Base-by-base conservation (phyloP, 169 alveolate genomes). In the Condylostoma magnum region DNA sequence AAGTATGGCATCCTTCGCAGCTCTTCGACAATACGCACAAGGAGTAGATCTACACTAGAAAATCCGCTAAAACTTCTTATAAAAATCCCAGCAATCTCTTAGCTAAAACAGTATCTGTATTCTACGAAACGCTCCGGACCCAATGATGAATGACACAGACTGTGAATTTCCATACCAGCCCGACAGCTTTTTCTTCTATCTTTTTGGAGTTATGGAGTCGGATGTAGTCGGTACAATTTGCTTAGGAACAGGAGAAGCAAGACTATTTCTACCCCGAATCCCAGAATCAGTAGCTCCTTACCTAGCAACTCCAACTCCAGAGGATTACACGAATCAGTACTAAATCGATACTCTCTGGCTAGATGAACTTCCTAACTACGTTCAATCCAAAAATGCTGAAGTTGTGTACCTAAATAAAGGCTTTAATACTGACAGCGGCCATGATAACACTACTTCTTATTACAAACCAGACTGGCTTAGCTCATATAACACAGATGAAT, bases 161-260 rank as follows among this genome's bases (percentile, higher is more conserved):
- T 65, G 65, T n/a, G 83, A 72, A 2, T 83, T 71, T 34, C 73
- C 65, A 57, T 67, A 84, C 33, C 31, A 72, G 28, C 83, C 84
- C 52, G 96, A 91, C 70, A 57, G 86, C 38, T 77, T 76, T 76
- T 84, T 87, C 58, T 80, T 79, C 69, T 86, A 91, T 56, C 67
- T 91, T 27, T 83, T 86, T 47, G 96, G 96, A 55, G 90, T 86
- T 18, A 37, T 76, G 15, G 92, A 84, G 37, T 72, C 92, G 3
- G 87, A 79, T 52, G 15, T n/a, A 22, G 6, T 10, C 6, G 65
- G 22, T 1, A 8, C 36, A 28, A 71, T 90, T 48, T 91, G 82
- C 31, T 37, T 82, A 8, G 85, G 71, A 56, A 54, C 86, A 56
- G 89, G 82, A 5, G 66, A 82, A 38, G 76, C 80, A 2, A 27